A percentile compares a stretch with the other conserved stretches of the same genome.
Evolutionary conservation across 208 protist genomes (phyloP).

Genomic region (Blechomonas ayalai): DNA sequence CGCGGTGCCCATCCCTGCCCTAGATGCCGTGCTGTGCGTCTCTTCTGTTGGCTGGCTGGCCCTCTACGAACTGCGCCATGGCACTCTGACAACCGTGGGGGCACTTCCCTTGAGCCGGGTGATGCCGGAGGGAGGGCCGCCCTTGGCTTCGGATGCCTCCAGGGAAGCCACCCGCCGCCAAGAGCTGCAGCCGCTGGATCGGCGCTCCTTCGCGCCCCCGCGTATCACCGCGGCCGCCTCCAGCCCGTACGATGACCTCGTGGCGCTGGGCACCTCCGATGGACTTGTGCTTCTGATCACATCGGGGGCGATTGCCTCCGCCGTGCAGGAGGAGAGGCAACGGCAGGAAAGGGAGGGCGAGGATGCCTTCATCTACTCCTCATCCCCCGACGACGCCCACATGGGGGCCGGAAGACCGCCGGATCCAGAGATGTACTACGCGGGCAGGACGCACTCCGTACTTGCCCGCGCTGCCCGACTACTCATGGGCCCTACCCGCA

Average conservation of each 20-base stretch:
- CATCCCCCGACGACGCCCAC: background rate
- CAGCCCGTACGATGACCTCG: slow-evolving; percentile 63
- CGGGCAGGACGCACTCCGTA: background rate
- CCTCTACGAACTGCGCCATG: slow-evolving; percentile 47
- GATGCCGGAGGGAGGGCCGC: slow-evolving; percentile 4
- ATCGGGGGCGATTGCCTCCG: slow-evolving; percentile 15
- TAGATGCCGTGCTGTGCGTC: slow-evolving; percentile 58
- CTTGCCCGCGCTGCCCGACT: slow-evolving; percentile 4
- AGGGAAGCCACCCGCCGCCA: background rate
- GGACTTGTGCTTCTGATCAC: slow-evolving; percentile 55
- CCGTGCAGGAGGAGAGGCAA: slow-evolving; percentile 7
- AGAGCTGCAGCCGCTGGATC: slow-evolving; percentile 3
- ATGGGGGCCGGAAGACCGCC: background rate
- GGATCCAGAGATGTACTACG: no score
- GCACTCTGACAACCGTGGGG: slow-evolving; percentile 29
- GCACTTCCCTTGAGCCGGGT: slow-evolving; percentile 13
- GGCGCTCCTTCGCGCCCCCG: background rate
- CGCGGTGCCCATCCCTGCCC: slow-evolving; percentile 40
- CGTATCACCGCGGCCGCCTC: slow-evolving; percentile 38
- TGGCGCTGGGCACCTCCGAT: slow-evolving; percentile 61
- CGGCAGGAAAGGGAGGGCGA: slow-evolving; percentile 18
- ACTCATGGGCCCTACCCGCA: slow-evolving; percentile 5
- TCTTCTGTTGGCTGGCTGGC: slow-evolving; percentile 44
- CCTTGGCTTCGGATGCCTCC: background rate
- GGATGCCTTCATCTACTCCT: slow-evolving; percentile 26